Evolutionary conservation across 208 protist genomes (phyloP), one percentile per base, ranked within the genome.

Genomic region (Novymonas esmeraldas): DNA sequence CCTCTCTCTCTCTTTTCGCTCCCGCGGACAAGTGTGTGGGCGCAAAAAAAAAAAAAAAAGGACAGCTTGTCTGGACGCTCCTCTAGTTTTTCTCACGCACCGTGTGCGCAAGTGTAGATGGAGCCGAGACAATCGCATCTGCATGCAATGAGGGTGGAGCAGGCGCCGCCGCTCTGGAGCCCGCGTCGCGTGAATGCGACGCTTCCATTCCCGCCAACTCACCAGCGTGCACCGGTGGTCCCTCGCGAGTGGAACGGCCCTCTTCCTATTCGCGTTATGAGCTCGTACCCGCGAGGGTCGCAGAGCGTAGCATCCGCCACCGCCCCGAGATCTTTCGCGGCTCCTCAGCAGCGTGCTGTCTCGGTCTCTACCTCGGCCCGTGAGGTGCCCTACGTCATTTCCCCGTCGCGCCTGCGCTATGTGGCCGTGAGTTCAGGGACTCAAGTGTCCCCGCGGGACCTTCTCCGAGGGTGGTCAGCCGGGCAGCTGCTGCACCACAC

Each of bases 391-490:
- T n/a, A 34, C 16, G 39, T 34, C 24, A 11, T 64, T 14, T 64
- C 42, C 3, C 31, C 59, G 6, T 64, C 59, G 34, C 26, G 59
- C 33, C 39, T 64, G 34, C 29, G 11, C 44, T 64, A 64, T 52
- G 59, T 52, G 24, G 59, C n/a, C n/a, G n/a, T n/a, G 59, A 54
- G 20, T 24, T 14, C 28, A 29, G 31, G 6, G 33, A 50, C 34
- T 38, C 26, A 22, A 28, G 20, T 42, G 11, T 41, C n/a, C 24
- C 45, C 45, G 20, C 11, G 20, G 26, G 31, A 54, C 9, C 20
- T 64, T 18, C 51, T 57, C 20, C 22, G 20, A 14, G 34, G 11
- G n/a, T 9, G 13, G 34, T 41, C 7, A 44, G 22, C 22, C 4
- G 22, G 18, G 29, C 39, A 28, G 34, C 29, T 44, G 13, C 54